phyloP scores from a whole-genome alignment of 2,329 filamentous ascomycete species.

The Trichophaea hybrida region DNA sequence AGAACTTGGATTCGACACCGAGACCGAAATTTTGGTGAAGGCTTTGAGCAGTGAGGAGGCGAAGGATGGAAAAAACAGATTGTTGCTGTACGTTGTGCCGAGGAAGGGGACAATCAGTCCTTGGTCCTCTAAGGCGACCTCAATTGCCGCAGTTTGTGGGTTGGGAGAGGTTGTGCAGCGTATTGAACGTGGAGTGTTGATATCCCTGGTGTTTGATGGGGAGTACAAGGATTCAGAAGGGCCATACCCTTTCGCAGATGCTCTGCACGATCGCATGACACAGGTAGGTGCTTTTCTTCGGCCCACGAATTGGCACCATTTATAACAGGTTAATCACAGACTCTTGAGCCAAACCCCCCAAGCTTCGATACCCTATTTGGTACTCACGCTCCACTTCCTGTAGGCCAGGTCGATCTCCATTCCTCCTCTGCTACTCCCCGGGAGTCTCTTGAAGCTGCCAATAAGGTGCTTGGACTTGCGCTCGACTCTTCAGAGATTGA shows the following conservation, averaged over 20 bases:
- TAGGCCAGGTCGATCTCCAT: slow-evolving; percentile 64
- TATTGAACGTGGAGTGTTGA: slow-evolving; percentile 72
- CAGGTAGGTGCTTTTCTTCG: slow-evolving; percentile 15
- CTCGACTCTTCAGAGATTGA: slow-evolving; percentile 82
- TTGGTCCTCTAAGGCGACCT: slow-evolving; percentile 94
- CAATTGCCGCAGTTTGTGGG: slow-evolving; percentile 82
- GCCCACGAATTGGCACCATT: neutral
- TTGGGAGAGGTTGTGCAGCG: slow-evolving; percentile 55
- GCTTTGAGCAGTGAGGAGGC: neutral
- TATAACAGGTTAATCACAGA: slow-evolving; percentile 28
- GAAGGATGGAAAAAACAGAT: slow-evolving; percentile 31
- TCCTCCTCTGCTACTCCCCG: slow-evolving; percentile 50
- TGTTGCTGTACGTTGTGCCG: slow-evolving; percentile 60
- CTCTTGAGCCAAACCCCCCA: slow-evolving; percentile 51
- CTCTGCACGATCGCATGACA: slow-evolving; percentile 89
- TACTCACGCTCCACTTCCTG: slow-evolving; percentile 41
- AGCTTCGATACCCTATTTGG: slow-evolving; percentile 60
- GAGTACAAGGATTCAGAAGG: slow-evolving; percentile 28
- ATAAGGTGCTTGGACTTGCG: slow-evolving; percentile 68
- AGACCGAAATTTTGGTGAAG: slow-evolving; percentile 13
- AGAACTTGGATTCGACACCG: slow-evolving; percentile 32
- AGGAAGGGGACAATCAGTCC: slow-evolving; percentile 74
- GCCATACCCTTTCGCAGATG: slow-evolving; percentile 44
- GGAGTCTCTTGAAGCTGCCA: slow-evolving; percentile 65
- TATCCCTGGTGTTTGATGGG: slow-evolving; percentile 51